These are phyloP conservation scores for Vanilla planifolia DNA, from an alignment of 106 monocot genomes.

Conservation along the genomic window DNA sequence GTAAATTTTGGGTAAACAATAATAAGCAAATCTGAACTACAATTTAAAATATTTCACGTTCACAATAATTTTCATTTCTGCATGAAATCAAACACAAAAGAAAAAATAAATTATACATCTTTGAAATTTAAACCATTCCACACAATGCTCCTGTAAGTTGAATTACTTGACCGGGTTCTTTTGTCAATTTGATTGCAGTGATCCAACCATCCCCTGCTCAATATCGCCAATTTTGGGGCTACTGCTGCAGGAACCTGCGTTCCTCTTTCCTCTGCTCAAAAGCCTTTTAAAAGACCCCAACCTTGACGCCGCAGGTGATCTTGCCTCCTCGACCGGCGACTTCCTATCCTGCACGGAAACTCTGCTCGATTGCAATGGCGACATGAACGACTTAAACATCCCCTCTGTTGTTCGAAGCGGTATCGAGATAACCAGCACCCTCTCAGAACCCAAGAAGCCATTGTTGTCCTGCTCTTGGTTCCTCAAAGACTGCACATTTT, in stretches of 20 bases:
- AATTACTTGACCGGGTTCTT: too few species aligned
- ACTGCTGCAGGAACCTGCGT: constrained; percentile 1
- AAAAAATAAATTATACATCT: too few species aligned
- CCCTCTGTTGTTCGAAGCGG: constrained; percentile 5
- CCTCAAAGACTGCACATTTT: too few species aligned
- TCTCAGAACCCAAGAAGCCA: background rate
- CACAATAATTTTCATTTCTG: too few species aligned
- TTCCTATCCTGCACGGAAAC: background rate
- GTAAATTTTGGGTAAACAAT: too few species aligned
- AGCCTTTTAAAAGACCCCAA: constrained; percentile 16
- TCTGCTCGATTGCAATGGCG: constrained; percentile 8
- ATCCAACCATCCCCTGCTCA: constrained; percentile 10
- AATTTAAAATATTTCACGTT: too few species aligned
- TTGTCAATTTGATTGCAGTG: too few species aligned
- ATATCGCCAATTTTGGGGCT: constrained; percentile 7
- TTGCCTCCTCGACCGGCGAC: background rate
- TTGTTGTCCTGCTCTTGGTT: too few species aligned
- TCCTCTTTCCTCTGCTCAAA: constrained; percentile 13
- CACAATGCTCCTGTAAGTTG: too few species aligned
- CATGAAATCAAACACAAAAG: too few species aligned
- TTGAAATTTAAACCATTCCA: too few species aligned
- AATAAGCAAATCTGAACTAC: too few species aligned
- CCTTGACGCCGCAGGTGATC: constrained; percentile 4
- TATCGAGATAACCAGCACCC: constrained; percentile 9
- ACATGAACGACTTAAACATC: background rate